phyloP scores from a whole-genome alignment of 495 filamentous ascomycete genomes.

The Cudoniella acicularis region DNA sequence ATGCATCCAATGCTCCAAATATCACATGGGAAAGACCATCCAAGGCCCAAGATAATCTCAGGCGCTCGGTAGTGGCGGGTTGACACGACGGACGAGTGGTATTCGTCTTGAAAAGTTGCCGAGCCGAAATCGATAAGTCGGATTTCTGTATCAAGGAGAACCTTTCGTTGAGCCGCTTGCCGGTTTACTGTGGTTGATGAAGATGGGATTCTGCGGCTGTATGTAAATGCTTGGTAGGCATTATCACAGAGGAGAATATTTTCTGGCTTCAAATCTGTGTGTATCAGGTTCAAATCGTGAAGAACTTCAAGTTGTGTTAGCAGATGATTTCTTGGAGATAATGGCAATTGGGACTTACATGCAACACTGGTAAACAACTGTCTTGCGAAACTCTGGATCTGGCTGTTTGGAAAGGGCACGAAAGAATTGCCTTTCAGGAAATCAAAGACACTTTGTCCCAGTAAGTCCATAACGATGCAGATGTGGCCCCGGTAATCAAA shows the following conservation, averaged over 20 bases:
- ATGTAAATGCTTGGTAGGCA: constrained; percentile 92
- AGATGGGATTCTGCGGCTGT: constrained; percentile 90
- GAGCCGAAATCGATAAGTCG: constrained; percentile 97
- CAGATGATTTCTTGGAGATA: neutral
- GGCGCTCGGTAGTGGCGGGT: constrained; percentile 95
- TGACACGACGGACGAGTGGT: constrained; percentile 95
- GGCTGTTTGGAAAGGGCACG: constrained; percentile 97
- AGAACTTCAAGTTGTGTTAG: constrained; percentile 59
- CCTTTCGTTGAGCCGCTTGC: constrained; percentile 79
- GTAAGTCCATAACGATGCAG: constrained; percentile 95
- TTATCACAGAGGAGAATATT: constrained; percentile 94
- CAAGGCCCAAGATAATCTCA: constrained; percentile 93
- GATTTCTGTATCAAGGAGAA: constrained; percentile 93
- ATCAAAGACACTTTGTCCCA: constrained; percentile 97
- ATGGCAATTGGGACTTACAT: constrained; percentile 58
- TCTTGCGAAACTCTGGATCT: constrained; percentile 94
- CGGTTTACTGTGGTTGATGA: constrained; percentile 73
- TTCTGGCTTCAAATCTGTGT: constrained; percentile 97
- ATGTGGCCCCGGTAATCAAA: constrained; percentile 98
- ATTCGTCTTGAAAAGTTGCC: constrained; percentile 97
- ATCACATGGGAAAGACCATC: constrained; percentile 97
- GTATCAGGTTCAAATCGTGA: constrained; percentile 95
- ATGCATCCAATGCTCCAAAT: constrained; percentile 99
- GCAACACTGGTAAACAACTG: constrained; percentile 98
- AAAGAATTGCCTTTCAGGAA: constrained; percentile 94